phyloP scores from a whole-genome alignment of 2,329 filamentous ascomycete species.

The Penicillium sp. region DNA sequence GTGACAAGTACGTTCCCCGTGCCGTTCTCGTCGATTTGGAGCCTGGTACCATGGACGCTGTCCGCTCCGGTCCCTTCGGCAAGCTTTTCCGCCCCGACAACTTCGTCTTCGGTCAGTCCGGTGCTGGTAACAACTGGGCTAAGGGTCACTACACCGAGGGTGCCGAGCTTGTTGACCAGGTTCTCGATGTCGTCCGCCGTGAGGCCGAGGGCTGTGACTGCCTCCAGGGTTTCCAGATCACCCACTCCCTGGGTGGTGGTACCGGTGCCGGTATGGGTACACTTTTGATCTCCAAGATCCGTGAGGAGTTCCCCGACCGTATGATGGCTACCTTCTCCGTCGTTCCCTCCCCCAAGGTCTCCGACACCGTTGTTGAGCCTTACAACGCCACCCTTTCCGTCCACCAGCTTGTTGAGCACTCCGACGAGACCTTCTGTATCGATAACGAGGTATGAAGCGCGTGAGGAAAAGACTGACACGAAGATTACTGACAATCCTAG shows the following conservation, averaged over 20 bases:
- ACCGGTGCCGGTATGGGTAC: constrained; percentile 99
- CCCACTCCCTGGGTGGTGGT: constrained; percentile 99
- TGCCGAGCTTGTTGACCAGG: constrained; percentile 97
- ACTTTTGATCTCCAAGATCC: constrained; percentile 99
- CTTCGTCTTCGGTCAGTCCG: constrained; percentile 99
- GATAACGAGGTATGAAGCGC: constrained; percentile 77
- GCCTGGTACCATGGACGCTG: constrained; percentile 99
- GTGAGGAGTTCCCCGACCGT: constrained; percentile 99
- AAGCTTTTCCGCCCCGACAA: constrained; percentile 99
- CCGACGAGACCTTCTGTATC: constrained; percentile 99
- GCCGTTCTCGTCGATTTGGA: constrained; percentile 99
- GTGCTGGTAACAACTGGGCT: constrained; percentile 99
- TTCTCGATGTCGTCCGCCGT: constrained; percentile 96
- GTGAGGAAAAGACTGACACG: not conserved
- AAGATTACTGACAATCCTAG: constrained; percentile 36
- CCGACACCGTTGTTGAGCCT: constrained; percentile 98
- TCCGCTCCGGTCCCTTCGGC: constrained; percentile 96
- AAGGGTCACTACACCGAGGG: constrained; percentile 99
- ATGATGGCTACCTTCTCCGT: constrained; percentile 99
- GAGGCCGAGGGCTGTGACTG: constrained; percentile 99
- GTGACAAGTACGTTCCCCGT: constrained; percentile 99
- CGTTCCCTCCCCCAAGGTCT: constrained; percentile 98
- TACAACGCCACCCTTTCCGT: constrained; percentile 99
- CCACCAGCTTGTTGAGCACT: constrained; percentile 99
- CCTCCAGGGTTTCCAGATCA: constrained; percentile 99